Percentiles rank a stretch among this genome's conserved stretches.
These are phyloP conservation scores for Pouteria glomerata DNA, from an alignment of 148 eudicot species.

Conservation along the genomic window DNA sequence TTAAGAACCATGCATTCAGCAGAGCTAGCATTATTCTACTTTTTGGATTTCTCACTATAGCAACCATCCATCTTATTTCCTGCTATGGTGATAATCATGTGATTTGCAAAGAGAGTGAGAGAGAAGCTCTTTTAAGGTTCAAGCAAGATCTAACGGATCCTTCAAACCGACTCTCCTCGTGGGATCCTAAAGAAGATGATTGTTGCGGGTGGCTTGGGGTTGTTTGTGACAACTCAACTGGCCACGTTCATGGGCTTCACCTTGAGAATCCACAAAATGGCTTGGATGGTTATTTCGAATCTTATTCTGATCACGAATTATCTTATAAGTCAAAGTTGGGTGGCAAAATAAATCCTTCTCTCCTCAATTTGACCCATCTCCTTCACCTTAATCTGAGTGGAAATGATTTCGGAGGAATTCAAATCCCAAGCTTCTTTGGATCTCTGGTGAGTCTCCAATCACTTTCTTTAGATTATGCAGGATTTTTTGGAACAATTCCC, in stretches of 20 bases:
- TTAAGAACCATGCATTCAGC: too few species aligned
- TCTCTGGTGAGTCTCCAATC: not conserved
- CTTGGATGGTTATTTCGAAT: not conserved
- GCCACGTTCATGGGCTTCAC: conserved; percentile 2
- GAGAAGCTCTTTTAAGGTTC: not conserved
- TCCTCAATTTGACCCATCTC: conserved; percentile 4
- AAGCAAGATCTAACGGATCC: conserved; percentile 6
- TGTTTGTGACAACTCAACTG: conserved; percentile 6
- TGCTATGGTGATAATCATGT: not conserved
- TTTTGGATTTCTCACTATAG: not conserved
- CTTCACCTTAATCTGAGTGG: conserved; percentile 4
- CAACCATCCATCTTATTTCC: not conserved
- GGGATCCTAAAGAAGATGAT: not conserved
- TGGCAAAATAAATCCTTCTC: too few species aligned
- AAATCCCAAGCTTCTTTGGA: conserved; percentile 5
- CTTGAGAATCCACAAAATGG: not conserved
- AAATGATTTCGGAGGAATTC: not conserved
- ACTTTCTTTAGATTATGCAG: not conserved
- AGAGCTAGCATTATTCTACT: not conserved
- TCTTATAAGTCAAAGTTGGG: not conserved
- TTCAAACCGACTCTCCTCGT: conserved; percentile 2
- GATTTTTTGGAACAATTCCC: not conserved
- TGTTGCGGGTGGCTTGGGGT: conserved; percentile 17
- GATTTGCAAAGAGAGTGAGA: not conserved
- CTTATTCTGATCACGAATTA: not conserved